Evolutionary conservation across 2,329 filamentous ascomycete species (phyloP).

Genomic region (Colletotrichum eremochloae): DNA sequence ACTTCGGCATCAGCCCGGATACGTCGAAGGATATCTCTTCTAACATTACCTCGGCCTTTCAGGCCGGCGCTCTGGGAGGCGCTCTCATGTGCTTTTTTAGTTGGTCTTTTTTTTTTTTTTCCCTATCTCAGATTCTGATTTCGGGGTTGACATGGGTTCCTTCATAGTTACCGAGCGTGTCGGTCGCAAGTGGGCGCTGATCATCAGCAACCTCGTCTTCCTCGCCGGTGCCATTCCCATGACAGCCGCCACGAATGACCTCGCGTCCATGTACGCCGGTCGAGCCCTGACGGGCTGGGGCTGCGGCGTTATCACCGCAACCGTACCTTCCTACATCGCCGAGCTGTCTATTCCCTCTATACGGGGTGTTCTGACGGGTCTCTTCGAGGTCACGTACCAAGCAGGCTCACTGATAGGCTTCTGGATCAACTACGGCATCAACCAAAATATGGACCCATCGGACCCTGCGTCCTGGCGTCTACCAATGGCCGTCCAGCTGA

Average conservation of each 20-base stretch:
- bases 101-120: constrained; percentile 32
- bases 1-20: constrained; percentile 51
- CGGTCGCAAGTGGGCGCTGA: constrained; percentile 64
- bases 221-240: constrained; percentile 60
- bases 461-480: constrained; percentile 59
- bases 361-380: constrained; percentile 68
- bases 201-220: constrained; percentile 59
- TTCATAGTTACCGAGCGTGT: constrained; percentile 59
- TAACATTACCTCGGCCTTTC: constrained; percentile 62
- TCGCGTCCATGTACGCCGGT: constrained; percentile 63
- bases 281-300: constrained; percentile 70
- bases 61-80: constrained; percentile 67
- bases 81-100: constrained; percentile 62
- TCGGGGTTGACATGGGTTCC: background rate
- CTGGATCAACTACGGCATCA: constrained; percentile 62
- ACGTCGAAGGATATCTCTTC: constrained; percentile 51
- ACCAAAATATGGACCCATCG: constrained; percentile 52
- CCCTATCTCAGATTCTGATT: too few species aligned
- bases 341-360: constrained; percentile 71
- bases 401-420: constrained; percentile 66
- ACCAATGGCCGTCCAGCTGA: constrained; percentile 62
- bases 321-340: constrained; percentile 73
- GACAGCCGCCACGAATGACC: constrained; percentile 55
- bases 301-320: constrained; percentile 69
- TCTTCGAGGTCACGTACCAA: constrained; percentile 67